phyloP scores from a whole-genome alignment of 345 rosid species.

The Gossypium herbaceum region DNA sequence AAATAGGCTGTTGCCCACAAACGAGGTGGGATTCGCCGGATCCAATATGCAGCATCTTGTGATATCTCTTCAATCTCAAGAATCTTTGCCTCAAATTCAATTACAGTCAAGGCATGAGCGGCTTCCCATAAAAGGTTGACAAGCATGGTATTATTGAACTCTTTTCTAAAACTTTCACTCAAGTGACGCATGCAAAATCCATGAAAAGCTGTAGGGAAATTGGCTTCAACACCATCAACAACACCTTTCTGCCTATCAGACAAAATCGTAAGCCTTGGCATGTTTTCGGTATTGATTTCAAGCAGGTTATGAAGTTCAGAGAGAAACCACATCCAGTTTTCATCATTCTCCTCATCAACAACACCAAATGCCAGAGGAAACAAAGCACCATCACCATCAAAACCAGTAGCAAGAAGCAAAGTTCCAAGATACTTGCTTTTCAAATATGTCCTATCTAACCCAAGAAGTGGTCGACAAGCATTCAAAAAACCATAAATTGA shows the following conservation, averaged over 20 bases:
- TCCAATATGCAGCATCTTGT: constrained; percentile 94
- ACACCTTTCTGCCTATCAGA: constrained; percentile 89
- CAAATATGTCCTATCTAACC: constrained; percentile 76
- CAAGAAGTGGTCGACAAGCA: constrained; percentile 94
- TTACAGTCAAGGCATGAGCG: constrained; percentile 82
- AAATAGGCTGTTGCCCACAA: constrained; percentile 96
- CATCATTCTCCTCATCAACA: constrained; percentile 92
- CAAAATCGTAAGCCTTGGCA: constrained; percentile 93
- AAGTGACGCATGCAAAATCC: constrained; percentile 97
- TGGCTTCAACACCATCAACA: constrained; percentile 86
- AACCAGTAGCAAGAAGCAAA: constrained; percentile 88
- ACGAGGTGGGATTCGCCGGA: constrained; percentile 83
- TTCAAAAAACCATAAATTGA: constrained; percentile 92
- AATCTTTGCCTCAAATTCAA: constrained; percentile 86
- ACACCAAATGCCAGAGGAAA: constrained; percentile 96
- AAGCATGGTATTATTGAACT: constrained; percentile 86
- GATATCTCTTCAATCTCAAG: constrained; percentile 89
- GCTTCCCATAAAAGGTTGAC: constrained; percentile 95
- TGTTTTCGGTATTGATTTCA: constrained; percentile 89
- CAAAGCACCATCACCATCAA: constrained; percentile 92
- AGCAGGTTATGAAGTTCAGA: constrained; percentile 91
- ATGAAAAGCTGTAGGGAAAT: constrained; percentile 94
- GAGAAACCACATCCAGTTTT: constrained; percentile 99
- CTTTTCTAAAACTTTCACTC: constrained; percentile 89
- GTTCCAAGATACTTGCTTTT: constrained; percentile 96